phyloP scores from a whole-genome alignment of 495 filamentous ascomycete genomes.

The Penicillium taxi region DNA sequence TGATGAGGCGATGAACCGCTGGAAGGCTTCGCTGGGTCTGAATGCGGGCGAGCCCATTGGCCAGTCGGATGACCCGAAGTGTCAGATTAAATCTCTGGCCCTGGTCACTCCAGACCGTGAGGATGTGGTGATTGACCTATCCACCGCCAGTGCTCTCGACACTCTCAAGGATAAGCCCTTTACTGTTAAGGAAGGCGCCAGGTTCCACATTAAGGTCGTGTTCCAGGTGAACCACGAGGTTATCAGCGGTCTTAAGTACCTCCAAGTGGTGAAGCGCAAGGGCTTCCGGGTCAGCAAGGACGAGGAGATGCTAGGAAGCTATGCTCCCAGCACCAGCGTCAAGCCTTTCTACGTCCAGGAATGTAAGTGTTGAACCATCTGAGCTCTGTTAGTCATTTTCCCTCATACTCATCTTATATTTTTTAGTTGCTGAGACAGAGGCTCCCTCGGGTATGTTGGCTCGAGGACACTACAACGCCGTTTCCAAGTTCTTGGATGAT shows the following conservation, averaged over 20 bases:
- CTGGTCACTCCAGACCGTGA: slow-evolving; percentile 70
- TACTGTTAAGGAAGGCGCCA: slow-evolving; percentile 89
- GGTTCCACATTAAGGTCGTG: slow-evolving; percentile 83
- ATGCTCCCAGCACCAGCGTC: slow-evolving; percentile 77
- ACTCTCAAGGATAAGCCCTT: slow-evolving; percentile 81
- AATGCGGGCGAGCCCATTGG: slow-evolving; percentile 54
- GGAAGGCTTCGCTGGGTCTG: slow-evolving; percentile 92
- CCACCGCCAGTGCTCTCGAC: slow-evolving; percentile 52
- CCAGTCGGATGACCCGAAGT: slow-evolving; percentile 69
- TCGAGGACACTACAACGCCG: slow-evolving; percentile 77
- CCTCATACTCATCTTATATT: too few species aligned
- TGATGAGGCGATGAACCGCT: slow-evolving; percentile 91
- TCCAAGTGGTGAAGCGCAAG: slow-evolving; percentile 86
- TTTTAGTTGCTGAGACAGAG: slow-evolving; percentile 73
- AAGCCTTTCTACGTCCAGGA: slow-evolving; percentile 80
- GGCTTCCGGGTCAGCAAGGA: slow-evolving; percentile 79
- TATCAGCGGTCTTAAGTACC: slow-evolving; percentile 85
- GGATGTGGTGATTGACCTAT: slow-evolving; percentile 80
- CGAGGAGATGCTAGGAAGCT: slow-evolving; percentile 95
- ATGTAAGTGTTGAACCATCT: slow-evolving; percentile 59
- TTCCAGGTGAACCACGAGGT: slow-evolving; percentile 97
- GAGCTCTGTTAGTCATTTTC: background rate
- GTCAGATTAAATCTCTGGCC: slow-evolving; percentile 83
- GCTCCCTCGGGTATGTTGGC: slow-evolving; percentile 83
- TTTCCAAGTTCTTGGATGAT: slow-evolving; percentile 85